phyloP scores from a whole-genome alignment of 495 filamentous ascomycete genomes.

The Hypoxylon crocopeplum region DNA sequence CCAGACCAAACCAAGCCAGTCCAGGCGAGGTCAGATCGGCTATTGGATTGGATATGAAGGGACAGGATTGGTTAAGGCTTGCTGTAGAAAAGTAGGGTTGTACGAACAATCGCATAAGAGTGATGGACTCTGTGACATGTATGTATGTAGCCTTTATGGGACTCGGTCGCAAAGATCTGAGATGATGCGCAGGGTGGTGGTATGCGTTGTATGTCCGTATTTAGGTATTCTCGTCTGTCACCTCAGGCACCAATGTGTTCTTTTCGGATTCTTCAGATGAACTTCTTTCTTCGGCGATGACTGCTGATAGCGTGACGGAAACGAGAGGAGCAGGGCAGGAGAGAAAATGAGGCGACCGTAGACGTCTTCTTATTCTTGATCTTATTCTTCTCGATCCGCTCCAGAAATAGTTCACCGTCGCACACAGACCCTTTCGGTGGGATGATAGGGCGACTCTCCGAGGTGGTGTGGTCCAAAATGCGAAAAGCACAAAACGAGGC shows the following conservation, averaged over 20 bases:
- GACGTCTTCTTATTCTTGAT: not conserved
- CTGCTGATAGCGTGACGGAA: constrained; percentile 19
- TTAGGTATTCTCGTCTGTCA: constrained; percentile 21
- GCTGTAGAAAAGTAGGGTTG: constrained; percentile 30
- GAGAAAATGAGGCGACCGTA: constrained; percentile 16
- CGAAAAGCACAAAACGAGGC: constrained; percentile 11
- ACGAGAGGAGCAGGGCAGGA: not conserved
- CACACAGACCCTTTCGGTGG: not conserved
- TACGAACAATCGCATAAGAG: constrained; percentile 27
- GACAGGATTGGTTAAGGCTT: constrained; percentile 5
- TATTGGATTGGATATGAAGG: constrained; percentile 5
- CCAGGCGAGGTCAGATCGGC: constrained; percentile 8
- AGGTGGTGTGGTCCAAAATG: constrained; percentile 15
- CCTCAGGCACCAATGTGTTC: constrained; percentile 24
- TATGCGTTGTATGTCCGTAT: constrained; percentile 6
- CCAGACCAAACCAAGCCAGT: constrained; percentile 1
- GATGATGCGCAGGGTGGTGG: constrained; percentile 19
- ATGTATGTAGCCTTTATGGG: not conserved
- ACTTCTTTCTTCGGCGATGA: constrained; percentile 2
- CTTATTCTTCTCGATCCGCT: not conserved
- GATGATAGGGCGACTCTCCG: too few species aligned
- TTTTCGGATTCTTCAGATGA: constrained; percentile 1
- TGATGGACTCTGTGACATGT: too few species aligned
- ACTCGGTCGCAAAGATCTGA: constrained; percentile 34
- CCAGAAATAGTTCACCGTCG: not conserved